Percentiles rank a stretch among this genome's conserved stretches.
These are phyloP conservation scores for Dunaliella primolecta DNA, from an alignment of 139 green algal genomes.

Conservation along the genomic window DNA sequence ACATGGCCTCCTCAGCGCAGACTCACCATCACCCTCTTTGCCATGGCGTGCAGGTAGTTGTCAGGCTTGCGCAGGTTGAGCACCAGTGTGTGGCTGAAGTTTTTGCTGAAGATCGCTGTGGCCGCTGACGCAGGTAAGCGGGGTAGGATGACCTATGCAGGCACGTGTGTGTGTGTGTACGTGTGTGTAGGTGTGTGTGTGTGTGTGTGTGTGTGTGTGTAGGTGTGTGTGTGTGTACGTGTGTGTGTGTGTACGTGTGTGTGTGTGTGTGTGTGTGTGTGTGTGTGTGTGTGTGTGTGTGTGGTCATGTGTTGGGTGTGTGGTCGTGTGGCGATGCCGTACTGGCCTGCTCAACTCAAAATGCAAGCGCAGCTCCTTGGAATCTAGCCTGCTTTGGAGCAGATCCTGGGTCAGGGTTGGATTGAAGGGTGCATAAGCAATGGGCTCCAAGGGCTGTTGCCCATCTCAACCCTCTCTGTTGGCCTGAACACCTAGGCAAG, in stretches of 20 bases:
- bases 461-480: too few species aligned
- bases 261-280: neutral
- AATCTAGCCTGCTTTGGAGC: too few species aligned
- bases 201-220: neutral
- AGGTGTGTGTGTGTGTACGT: neutral
- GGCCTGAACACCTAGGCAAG: too few species aligned
- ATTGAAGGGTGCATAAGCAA: too few species aligned
- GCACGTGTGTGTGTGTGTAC: neutral
- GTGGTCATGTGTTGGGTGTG: too few species aligned
- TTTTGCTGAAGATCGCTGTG: slow-evolving; percentile 6
- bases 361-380: too few species aligned
- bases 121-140: slow-evolving; percentile 30
- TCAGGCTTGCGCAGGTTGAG: slow-evolving; percentile 46
- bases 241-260: neutral
- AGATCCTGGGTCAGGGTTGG: too few species aligned
- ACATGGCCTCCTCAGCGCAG: too few species aligned
- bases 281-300: too few species aligned
- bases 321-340: too few species aligned
- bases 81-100: slow-evolving; percentile 31
- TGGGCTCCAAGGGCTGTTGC: too few species aligned
- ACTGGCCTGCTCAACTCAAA: too few species aligned
- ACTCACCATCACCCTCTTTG: slow-evolving; percentile 51
- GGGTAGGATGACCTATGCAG: slow-evolving; percentile 58
- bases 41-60: slow-evolving; percentile 59
- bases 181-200: neutral